A percentile compares a stretch with the other conserved stretches of the same genome.
These are phyloP conservation scores for Cupressus sempervirens DNA, from an alignment of 75 land plant species.

Conservation along the genomic window DNA sequence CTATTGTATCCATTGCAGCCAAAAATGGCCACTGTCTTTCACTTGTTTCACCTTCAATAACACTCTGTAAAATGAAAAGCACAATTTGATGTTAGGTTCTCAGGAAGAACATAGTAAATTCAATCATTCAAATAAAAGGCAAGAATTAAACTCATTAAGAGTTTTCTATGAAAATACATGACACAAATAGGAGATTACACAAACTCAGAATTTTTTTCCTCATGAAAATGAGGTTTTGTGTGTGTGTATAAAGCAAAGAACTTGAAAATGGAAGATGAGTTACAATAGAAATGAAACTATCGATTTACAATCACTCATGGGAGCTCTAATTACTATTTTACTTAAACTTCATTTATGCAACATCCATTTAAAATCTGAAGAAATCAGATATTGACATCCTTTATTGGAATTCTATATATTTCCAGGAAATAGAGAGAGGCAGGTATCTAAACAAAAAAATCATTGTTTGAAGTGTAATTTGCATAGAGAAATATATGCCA, in stretches of 20 bases:
- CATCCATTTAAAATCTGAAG: not conserved
- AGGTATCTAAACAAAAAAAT: not conserved
- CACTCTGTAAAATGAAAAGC: not conserved
- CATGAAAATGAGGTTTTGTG: not conserved
- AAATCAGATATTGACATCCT: not conserved
- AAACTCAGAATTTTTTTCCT: not conserved
- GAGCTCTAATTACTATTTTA: not conserved
- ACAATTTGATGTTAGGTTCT: not conserved
- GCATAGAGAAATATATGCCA: not conserved
- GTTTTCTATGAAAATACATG: not conserved
- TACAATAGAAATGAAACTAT: not conserved
- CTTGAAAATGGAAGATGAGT: not conserved
- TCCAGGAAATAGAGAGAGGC: not conserved
- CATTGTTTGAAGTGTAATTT: not conserved
- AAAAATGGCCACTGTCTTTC: constrained; percentile 10
- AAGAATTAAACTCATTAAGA: not conserved
- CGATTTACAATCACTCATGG: not conserved
- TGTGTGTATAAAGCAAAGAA: not conserved
- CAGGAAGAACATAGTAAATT: not conserved
- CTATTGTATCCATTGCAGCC: not conserved
- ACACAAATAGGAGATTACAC: not conserved
- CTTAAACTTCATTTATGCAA: not conserved
- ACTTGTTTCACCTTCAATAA: constrained; percentile 3
- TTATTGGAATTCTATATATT: not conserved
- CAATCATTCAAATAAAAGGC: not conserved